phyloP scores from a whole-genome alignment of 2,329 filamentous ascomycete species.

The Trichoderma sp. region DNA sequence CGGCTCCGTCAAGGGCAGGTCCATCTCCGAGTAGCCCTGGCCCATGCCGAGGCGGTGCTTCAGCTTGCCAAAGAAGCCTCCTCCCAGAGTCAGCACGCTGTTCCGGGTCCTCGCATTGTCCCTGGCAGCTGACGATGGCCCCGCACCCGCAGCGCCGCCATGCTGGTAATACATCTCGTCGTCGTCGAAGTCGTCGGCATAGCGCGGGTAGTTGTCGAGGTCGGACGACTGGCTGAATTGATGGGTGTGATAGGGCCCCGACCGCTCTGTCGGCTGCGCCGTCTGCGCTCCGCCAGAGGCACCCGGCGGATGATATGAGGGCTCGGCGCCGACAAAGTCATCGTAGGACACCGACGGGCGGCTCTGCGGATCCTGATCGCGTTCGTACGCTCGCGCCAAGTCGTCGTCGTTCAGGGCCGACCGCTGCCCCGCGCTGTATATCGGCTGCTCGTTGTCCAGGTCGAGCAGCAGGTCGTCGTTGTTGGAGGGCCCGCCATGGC shows the following conservation, averaged over 20 bases:
- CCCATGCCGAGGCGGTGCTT: slow-evolving; percentile 91
- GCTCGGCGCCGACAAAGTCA: slow-evolving; percentile 77
- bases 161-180: slow-evolving; percentile 81
- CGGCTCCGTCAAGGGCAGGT: slow-evolving; percentile 85
- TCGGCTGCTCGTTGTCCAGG: slow-evolving; percentile 65
- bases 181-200: slow-evolving; percentile 85
- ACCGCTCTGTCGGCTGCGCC: not conserved
- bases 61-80: slow-evolving; percentile 79
- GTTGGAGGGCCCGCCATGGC: slow-evolving; percentile 48
- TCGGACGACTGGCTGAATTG: slow-evolving; percentile 74
- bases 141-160: slow-evolving; percentile 57
- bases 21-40: slow-evolving; percentile 93
- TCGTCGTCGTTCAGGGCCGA: slow-evolving; percentile 80
- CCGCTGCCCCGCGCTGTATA: slow-evolving; percentile 72
- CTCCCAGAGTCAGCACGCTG: slow-evolving; percentile 82
- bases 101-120: slow-evolving; percentile 72
- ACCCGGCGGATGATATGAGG: slow-evolving; percentile 44
- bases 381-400: slow-evolving; percentile 70
- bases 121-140: slow-evolving; percentile 42
- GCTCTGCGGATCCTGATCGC: slow-evolving; percentile 60
- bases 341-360: slow-evolving; percentile 92
- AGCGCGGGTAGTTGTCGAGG: slow-evolving; percentile 83
- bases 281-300: slow-evolving; percentile 35
- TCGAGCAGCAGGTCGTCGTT: slow-evolving; percentile 67
- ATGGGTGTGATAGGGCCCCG: slow-evolving; percentile 46